A percentile compares a stretch with the other conserved stretches of the same genome.
Conservation (phyloP, 148 eudicot species). For the Vaccinium darrowii region DNA sequence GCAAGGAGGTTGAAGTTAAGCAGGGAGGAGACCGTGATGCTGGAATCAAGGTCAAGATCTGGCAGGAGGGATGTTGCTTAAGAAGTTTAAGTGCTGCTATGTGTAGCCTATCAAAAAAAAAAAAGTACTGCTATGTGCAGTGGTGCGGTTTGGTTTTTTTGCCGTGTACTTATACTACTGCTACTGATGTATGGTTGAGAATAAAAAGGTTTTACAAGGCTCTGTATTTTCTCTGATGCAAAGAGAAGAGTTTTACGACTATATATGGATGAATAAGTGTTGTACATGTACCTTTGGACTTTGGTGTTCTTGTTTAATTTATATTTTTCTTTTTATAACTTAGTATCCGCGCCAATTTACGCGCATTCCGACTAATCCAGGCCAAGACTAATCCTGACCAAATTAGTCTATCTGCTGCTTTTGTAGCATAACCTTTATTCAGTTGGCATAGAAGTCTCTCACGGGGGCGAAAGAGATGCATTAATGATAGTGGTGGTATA, state of each 20-base stretch:
- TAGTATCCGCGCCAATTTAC: no score
- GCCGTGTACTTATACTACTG: background rate
- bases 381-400: no score
- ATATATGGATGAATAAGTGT: background rate
- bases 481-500: no score
- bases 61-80: constrained; percentile 37
- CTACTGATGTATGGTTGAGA: background rate
- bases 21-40: constrained; percentile 46
- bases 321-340: background rate
- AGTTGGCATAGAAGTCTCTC: no score
- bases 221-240: no score
- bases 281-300: background rate
- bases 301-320: background rate
- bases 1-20: constrained; percentile 50
- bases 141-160: background rate
- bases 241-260: no score
- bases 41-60: constrained; percentile 21
- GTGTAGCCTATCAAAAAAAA: background rate
- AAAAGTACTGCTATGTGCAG: background rate
- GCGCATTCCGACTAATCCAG: no score
- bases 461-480: no score
- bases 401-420: no score
- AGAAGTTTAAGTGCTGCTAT: background rate
- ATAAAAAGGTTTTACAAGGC: background rate
- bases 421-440: no score